These are phyloP conservation scores for Digitaria exilis DNA, from an alignment of 202 grass and related monocot genomes.

Conservation along the genomic window DNA sequence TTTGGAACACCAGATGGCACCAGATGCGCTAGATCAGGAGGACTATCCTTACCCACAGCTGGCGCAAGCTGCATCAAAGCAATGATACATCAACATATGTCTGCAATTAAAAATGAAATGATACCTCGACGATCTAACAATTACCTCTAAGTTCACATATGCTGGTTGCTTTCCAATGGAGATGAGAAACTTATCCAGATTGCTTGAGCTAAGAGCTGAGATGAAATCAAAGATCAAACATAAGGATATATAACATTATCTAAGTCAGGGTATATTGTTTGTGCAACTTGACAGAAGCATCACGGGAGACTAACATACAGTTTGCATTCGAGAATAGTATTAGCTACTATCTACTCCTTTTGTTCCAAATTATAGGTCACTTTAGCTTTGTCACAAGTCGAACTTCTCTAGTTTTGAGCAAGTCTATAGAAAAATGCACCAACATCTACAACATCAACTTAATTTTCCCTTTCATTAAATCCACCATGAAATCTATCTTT, in stretches of 20 bases:
- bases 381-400: no score
- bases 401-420: no score
- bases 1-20: slow-evolving; percentile 58
- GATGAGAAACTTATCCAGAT: slow-evolving; percentile 89
- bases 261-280: slow-evolving; percentile 13
- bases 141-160: slow-evolving; percentile 93
- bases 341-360: neutral
- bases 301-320: slow-evolving; percentile 11
- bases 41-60: slow-evolving; percentile 78
- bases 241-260: slow-evolving; percentile 7
- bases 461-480: no score
- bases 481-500: no score
- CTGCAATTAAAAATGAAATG: slow-evolving; percentile 19
- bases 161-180: slow-evolving; percentile 78
- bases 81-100: slow-evolving; percentile 31
- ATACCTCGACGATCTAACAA: slow-evolving; percentile 17
- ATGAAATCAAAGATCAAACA: slow-evolving; percentile 3
- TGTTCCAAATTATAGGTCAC: no score
- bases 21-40: slow-evolving; percentile 85
- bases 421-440: no score
- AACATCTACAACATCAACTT: no score
- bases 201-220: slow-evolving; percentile 74
- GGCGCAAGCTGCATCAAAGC: slow-evolving; percentile 72
- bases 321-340: neutral
- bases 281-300: slow-evolving; percentile 2